phyloP scores from a whole-genome alignment of 305 asterid genomes.

The Fraxinus floribunda region DNA sequence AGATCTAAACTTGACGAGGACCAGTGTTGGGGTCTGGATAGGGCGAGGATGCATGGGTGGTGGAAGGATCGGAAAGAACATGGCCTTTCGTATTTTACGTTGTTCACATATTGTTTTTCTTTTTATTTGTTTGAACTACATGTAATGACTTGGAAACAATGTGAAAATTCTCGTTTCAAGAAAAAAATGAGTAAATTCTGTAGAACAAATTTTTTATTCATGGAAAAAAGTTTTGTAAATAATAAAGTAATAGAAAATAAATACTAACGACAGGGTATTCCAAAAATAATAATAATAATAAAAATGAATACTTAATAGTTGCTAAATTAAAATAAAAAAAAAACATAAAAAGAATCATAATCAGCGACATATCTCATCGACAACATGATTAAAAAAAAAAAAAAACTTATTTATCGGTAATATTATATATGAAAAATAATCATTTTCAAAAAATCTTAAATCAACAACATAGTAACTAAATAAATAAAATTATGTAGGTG shows the following conservation, averaged over 20 bases:
- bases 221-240: neutral
- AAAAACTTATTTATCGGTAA: too few relatives aligned
- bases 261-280: neutral
- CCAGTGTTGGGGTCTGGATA: neutral
- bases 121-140: neutral
- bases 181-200: neutral
- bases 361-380: too few relatives aligned
- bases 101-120: neutral
- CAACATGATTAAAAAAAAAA: too few relatives aligned
- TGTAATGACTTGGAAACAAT: neutral
- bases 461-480: too few relatives aligned
- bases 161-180: neutral
- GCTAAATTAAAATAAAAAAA: too few relatives aligned
- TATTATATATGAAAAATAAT: too few relatives aligned
- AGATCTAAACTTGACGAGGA: neutral
- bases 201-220: neutral
- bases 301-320: too few relatives aligned
- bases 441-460: too few relatives aligned
- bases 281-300: neutral
- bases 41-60: neutral
- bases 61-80: neutral
- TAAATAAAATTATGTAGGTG: too few relatives aligned
- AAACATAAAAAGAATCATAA: too few relatives aligned
- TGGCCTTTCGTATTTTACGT: neutral
- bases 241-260: neutral